Evolutionary conservation across 2,329 filamentous ascomycete genomes (phyloP).

Genomic region (Paracoccidioides brasiliensis): DNA sequence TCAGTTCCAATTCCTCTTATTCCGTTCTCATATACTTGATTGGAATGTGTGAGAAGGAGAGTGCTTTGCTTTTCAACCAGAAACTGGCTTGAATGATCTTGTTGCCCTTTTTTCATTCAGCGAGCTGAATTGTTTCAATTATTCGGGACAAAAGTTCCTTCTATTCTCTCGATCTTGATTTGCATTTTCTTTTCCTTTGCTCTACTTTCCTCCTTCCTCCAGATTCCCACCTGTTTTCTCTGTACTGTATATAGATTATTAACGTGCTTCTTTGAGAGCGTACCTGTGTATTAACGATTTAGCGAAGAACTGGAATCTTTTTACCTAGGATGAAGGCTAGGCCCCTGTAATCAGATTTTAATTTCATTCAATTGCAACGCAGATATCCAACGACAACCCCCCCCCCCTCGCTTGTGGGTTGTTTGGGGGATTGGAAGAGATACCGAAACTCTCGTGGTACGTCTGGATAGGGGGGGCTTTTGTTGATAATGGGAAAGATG

Average conservation of each 20-base stretch:
- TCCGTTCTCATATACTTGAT: background rate
- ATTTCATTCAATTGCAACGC: background rate
- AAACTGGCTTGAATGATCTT: too few relatives aligned
- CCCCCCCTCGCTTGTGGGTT: too few relatives aligned
- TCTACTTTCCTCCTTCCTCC: background rate
- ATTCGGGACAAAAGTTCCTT: background rate
- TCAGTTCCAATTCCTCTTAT: background rate
- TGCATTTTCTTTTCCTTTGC: background rate
- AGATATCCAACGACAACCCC: too few relatives aligned
- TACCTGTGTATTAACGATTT: background rate
- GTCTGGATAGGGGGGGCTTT: too few relatives aligned
- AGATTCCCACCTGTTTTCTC: background rate
- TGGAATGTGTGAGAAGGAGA: too few relatives aligned
- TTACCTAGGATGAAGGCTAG: background rate
- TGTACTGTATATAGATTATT: conserved; percentile 1
- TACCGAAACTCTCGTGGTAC: too few relatives aligned
- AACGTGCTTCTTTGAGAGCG: background rate
- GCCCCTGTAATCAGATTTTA: background rate
- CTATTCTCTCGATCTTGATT: background rate
- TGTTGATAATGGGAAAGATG: too few relatives aligned
- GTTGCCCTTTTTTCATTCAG: too few relatives aligned
- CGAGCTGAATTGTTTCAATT: too few relatives aligned
- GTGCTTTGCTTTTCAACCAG: too few relatives aligned
- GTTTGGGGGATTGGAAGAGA: too few relatives aligned
- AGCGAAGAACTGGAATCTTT: background rate